phyloP scores from a whole-genome alignment of 2,329 filamentous ascomycete species.

The Hypoxylon sp. region DNA sequence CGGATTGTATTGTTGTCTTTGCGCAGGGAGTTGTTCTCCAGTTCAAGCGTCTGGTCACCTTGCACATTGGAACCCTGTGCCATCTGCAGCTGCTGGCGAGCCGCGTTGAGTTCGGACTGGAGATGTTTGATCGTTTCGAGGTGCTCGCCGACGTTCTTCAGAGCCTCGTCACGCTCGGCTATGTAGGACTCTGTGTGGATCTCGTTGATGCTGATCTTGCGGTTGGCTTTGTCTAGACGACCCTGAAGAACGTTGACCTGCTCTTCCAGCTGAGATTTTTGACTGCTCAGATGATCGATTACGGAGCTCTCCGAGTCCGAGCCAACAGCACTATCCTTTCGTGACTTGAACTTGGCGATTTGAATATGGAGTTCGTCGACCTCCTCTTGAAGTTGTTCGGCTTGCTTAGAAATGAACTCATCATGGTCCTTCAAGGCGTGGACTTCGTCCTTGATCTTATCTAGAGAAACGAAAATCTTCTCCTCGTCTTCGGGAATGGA shows the following conservation, averaged over 20 bases:
- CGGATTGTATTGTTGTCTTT: slow-evolving; percentile 52
- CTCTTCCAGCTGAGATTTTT: slow-evolving; percentile 66
- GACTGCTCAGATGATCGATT: slow-evolving; percentile 54
- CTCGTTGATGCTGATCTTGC: slow-evolving; percentile 68
- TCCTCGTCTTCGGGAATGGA: slow-evolving; percentile 62
- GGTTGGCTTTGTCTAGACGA: slow-evolving; percentile 68
- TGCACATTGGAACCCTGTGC: slow-evolving; percentile 42
- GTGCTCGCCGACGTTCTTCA: slow-evolving; percentile 65
- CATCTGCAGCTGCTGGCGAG: slow-evolving; percentile 52
- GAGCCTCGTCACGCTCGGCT: slow-evolving; percentile 70
- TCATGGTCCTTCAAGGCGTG: slow-evolving; percentile 64
- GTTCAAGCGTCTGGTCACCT: slow-evolving; percentile 48
- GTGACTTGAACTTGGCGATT: slow-evolving; percentile 53
- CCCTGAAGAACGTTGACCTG: slow-evolving; percentile 67
- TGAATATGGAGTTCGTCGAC: slow-evolving; percentile 59
- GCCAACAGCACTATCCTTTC: slow-evolving; percentile 54
- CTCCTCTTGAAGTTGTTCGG: slow-evolving; percentile 60
- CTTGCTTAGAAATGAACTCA: slow-evolving; percentile 62
- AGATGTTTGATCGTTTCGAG: slow-evolving; percentile 58
- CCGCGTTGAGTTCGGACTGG: slow-evolving; percentile 52
- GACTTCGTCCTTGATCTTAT: slow-evolving; percentile 68
- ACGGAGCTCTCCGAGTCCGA: slow-evolving; percentile 54
- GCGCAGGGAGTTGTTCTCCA: slow-evolving; percentile 53
- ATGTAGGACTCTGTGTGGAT: slow-evolving; percentile 69
- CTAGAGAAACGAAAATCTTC: slow-evolving; percentile 66